These are phyloP conservation scores for Pleurotus ostreatus DNA, from an alignment of 768 basidiomycete genomes.

Conservation along the genomic window DNA sequence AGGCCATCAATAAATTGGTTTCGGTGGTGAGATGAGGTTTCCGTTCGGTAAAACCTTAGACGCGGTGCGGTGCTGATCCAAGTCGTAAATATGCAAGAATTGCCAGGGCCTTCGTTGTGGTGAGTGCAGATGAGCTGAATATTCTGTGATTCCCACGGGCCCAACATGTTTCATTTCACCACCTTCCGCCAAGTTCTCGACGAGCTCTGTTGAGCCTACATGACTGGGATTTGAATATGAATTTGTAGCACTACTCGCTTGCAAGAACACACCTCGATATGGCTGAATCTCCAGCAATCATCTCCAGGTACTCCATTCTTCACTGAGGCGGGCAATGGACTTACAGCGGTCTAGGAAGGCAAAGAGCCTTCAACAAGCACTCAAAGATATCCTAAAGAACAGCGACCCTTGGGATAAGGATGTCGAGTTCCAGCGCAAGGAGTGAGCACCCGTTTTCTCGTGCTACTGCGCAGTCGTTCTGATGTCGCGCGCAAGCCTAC, in stretches of 20 bases:
- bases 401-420: conserved; percentile 82
- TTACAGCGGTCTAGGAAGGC: conserved; percentile 57
- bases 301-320: conserved; percentile 36
- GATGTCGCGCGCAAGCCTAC: conserved; percentile 43
- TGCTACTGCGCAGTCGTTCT: conserved; percentile 11
- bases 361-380: conserved; percentile 63
- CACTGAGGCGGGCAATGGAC: conserved; percentile 11
- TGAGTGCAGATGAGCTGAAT: no score
- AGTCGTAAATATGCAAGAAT: no score
- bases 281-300: conserved; percentile 39
- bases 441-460: conserved; percentile 45
- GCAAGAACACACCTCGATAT: conserved; percentile 20
- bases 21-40: no score
- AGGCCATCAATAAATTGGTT: background rate
- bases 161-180: conserved; percentile 5
- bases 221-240: background rate
- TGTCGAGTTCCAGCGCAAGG: conserved; percentile 82
- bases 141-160: no score
- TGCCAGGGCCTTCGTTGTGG: no score
- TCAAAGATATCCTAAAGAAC: conserved; percentile 73
- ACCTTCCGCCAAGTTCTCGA: conserved; percentile 1
- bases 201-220: conserved; percentile 2
- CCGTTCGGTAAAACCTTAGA: no score
- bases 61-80: no score
- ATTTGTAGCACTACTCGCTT: background rate